Base-by-base conservation (phyloP, 768 basidiomycete genomes). In the Kwoniella shandongensis region DNA sequence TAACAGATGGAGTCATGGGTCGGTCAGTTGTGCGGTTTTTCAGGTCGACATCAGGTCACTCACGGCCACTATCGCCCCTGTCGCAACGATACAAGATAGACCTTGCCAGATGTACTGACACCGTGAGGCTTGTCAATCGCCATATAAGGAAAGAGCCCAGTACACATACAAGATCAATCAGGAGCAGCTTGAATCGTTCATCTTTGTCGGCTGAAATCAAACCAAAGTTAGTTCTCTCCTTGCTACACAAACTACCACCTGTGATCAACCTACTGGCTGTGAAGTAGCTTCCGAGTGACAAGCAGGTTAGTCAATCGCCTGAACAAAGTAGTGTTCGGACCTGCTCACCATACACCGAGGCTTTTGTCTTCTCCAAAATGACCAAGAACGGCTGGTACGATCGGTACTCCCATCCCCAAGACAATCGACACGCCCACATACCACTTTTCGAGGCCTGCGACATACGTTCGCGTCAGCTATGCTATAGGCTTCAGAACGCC, bases 31-130 rank as follows among this genome's bases (percentile, higher is more conserved):
- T 30, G 25, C 22, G 8, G 44, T 30, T 27, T 1, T 38, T 36
- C 32, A 46, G 51, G 7, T 20, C 40, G 41, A 35, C n/a, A n/a
- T 51, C 15, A 41, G 26, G 35, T 48, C 40, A 44, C 48, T 8
- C 15, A 58, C 56, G n/a, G 48, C 25, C 8, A 59, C n/a, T n/a
- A 66, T 57, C 4, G 64, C 25, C 6, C 51, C 25, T 8, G 45
- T 56, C 10, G 64, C 59, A 15, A 66, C 52, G 22, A 61, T 12
- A 39, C 64, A 51, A 32, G 64, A 59, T 15, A 66, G 52, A 18
- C 55, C 49, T 42, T 66, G 64, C 64, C 64, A 66, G 27, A 66
- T 44, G 35, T 62, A 66, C 63, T 65, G 38, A 35, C 2, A 17
- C 11, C 15, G 22, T 12, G 11, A 18, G 22, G 26, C n/a, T 22